Base-by-base conservation (phyloP, 169 alveolate species). In the Perkinsus marinus region DNA sequence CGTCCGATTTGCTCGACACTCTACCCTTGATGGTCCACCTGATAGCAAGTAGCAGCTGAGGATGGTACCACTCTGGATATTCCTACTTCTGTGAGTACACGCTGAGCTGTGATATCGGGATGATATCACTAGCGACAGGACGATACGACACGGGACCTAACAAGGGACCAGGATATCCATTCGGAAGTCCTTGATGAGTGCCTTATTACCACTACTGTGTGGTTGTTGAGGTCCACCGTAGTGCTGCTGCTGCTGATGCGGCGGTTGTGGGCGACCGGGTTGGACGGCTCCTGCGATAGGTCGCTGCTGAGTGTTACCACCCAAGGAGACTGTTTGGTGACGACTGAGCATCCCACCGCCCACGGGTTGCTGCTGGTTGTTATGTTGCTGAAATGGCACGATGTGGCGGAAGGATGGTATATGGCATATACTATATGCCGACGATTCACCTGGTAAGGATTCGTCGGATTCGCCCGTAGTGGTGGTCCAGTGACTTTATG, bases 1-100 rank as follows among this genome's bases (percentile, higher is more conserved):
- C 43, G 57, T 93, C 94, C 38, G 93, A 91, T 43, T 93, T 93
- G 90, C 94, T 93, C 26, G 92, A 90, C 10, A 93, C 93, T 26
- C 94, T 38, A 0, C 94, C 94, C 46, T 91, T 79, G 68, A 93
- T 93, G 68, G 92, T 90, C 94, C 94, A 93, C 57, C 94, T 93
- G 68, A 57, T 3, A 10, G 22, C 79, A n/a, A n/a, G n/a, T n/a
- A 30, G 79, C 79, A 57, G 37, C 7, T 19, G 34, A 13, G 22
- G 36, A 2, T 13, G 34, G 22, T 16, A 30, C 30, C 22, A 13
- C 5, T 30, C 22, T 7, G 79, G 5, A 16, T 2, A 16, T 16
- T 57, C 9, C 37, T 57, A 57, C 79, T 57, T 57, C 34, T 57
- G 79, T 16, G 79, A 57, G 34, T 57, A 57, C 7, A 57, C 79